Conservation (phyloP, 2,329 filamentous ascomycete genomes). For the Stagonosporopsis vannaccii region DNA sequence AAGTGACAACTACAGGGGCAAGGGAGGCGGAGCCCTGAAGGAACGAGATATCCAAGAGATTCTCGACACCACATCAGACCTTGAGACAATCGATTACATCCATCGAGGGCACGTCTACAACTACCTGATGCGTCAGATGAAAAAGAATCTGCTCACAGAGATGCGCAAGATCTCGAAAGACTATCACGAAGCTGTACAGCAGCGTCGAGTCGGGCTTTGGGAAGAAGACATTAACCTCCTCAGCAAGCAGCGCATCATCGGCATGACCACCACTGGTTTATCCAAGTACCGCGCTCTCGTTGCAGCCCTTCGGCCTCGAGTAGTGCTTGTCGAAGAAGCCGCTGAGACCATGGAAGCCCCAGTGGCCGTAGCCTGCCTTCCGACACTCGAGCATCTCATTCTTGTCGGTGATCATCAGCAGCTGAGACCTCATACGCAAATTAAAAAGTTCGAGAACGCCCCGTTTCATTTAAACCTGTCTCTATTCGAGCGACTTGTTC, state of each 20-base stretch:
- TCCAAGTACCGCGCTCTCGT: conserved; percentile 80
- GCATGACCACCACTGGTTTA: conserved; percentile 80
- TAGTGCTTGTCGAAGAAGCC: conserved; percentile 80
- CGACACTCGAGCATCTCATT: conserved; percentile 69
- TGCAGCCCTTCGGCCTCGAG: conserved; percentile 68
- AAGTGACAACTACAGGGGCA: conserved; percentile 52
- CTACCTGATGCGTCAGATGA: conserved; percentile 64
- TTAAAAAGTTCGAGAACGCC: conserved; percentile 63
- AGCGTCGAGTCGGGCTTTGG: conserved; percentile 65
- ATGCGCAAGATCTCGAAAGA: conserved; percentile 60
- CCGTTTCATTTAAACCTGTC: conserved; percentile 76
- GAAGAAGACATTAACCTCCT: conserved; percentile 61
- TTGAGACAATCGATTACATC: conserved; percentile 66
- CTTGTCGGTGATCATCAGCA: conserved; percentile 84
- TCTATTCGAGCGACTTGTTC: conserved; percentile 80
- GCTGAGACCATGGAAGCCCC: conserved; percentile 77
- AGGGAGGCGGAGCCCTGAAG: conserved; percentile 21
- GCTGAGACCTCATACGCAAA: conserved; percentile 72
- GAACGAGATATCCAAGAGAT: conserved; percentile 47
- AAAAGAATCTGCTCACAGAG: conserved; percentile 55
- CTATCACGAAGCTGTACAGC: conserved; percentile 60
- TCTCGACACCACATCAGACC: conserved; percentile 55
- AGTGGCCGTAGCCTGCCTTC: conserved; percentile 65
- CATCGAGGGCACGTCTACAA: conserved; percentile 72
- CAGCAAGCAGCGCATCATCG: conserved; percentile 61